Base-by-base conservation (phyloP, 2,329 filamentous ascomycete species). In the Ascosphaera aggregata region DNA sequence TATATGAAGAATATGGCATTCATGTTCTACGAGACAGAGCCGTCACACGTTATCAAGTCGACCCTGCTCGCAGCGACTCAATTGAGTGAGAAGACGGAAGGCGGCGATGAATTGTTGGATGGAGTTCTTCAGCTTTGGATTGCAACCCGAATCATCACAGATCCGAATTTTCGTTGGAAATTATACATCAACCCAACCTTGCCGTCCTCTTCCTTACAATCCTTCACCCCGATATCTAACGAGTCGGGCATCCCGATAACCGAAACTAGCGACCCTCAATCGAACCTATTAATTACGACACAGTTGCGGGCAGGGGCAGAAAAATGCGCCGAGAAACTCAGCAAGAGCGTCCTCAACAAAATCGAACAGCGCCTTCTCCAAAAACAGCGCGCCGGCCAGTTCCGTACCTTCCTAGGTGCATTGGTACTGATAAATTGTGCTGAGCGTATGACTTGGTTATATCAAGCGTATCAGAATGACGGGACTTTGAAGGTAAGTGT, bases 301-400 rank as follows among this genome's bases (percentile, higher is more conserved):
- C 69, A 73, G 48, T 53, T 73, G 36, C 62, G 66, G 37, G 64
- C 66, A 3, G 66, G 62, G 1, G 59, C 63, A 15, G 69, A 73
- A 47, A 66, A 66, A 45, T 62, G 65, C 19, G 66, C 67, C 27
- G 57, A 61, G 11, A 56, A 58, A 39, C 54, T 71, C 4, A 63
- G 63, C 45, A 69, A 67, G 40, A 55, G 55, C 8, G 62, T 71
- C 24, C 65, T 73, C 60, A 69, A 69, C 43, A 68, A 72, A 42
- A 58, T 73, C 1, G 70, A 74, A 48, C 63, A 67, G 15, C 62
- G 69, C n/a, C 54, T 73, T 3, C 57, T 73, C 5, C 67, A 70
- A 45, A 65, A 67, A 9, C 64, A 69, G 47, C 65, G 69, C 49
- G 63, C 61, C 17, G 66, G 64, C 39, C 62, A 62, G 36, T 71